These are phyloP conservation scores for Ramularia endophylla DNA, from an alignment of 2,329 filamentous ascomycete species.

Conservation along the genomic window DNA sequence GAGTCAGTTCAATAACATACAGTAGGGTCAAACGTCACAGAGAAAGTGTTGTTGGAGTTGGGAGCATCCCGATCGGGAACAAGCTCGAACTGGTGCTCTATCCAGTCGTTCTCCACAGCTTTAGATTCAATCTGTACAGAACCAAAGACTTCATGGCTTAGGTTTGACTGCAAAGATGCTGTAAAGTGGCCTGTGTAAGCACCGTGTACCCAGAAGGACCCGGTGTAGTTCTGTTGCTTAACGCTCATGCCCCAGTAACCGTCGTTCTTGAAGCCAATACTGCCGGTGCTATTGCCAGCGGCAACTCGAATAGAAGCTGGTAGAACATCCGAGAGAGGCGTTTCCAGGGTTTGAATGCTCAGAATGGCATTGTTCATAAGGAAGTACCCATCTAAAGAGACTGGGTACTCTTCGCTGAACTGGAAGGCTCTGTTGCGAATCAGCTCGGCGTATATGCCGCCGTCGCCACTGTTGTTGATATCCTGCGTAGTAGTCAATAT, in stretches of 20 bases:
- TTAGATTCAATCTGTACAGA: conserved; percentile 28
- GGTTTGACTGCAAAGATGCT: conserved; percentile 35
- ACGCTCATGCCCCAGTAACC: conserved; percentile 49
- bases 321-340: conserved; percentile 22
- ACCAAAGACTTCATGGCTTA: conserved; percentile 40
- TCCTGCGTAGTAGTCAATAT: conserved; percentile 35
- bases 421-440: conserved; percentile 67
- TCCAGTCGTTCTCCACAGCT: conserved; percentile 21
- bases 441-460: conserved; percentile 65
- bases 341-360: conserved; percentile 15
- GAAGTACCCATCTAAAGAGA: conserved; percentile 14
- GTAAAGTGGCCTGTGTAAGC: conserved; percentile 33
- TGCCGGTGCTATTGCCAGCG: conserved; percentile 32
- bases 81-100: conserved; percentile 32
- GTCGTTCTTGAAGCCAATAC: conserved; percentile 44
- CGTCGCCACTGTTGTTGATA: conserved; percentile 56
- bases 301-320: conserved; percentile 22
- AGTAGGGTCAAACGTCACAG: conserved; percentile 43
- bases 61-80: conserved; percentile 39
- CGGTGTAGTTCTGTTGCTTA: conserved; percentile 42
- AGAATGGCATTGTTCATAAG: conserved; percentile 19
- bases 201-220: conserved; percentile 45
- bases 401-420: conserved; percentile 17
- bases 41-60: conserved; percentile 44
- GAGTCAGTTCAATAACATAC: conserved; percentile 25